phyloP scores from a whole-genome alignment of 345 rosid species.

The Euphorbia tirucalli region DNA sequence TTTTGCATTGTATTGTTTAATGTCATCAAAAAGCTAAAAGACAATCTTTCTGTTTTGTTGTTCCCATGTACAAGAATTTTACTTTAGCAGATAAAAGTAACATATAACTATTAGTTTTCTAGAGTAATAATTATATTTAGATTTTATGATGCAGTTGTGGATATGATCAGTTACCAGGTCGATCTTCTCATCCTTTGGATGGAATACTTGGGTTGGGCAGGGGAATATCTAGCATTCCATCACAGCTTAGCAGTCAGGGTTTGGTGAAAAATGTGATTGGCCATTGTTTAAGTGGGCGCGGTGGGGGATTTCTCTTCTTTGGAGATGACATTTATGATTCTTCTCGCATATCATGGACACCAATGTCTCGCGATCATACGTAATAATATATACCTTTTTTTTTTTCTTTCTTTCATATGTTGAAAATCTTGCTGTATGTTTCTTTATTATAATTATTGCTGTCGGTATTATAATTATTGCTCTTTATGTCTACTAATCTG shows the following conservation, averaged over 20 bases:
- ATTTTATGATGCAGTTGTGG: conserved; percentile 59
- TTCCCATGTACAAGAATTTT: not conserved
- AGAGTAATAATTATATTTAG: not conserved
- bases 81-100: not conserved
- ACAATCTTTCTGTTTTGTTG: too few relatives aligned
- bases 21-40: not conserved
- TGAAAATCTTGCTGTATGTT: conserved; percentile 5
- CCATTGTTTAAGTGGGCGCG: conserved; percentile 76
- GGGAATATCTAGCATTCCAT: conserved; percentile 71
- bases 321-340: conserved; percentile 73
- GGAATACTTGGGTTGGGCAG: conserved; percentile 96
- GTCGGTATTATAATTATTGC: not conserved
- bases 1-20: not conserved
- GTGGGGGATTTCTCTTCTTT: conserved; percentile 88
- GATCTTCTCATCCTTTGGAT: conserved; percentile 71
- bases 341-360: conserved; percentile 64
- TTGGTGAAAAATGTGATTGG: conserved; percentile 69
- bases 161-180: conserved; percentile 71
- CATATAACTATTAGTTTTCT: not conserved
- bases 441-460: not conserved
- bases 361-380: conserved; percentile 65
- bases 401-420: not conserved
- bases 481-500: conserved; percentile 5
- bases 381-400: conserved; percentile 19
- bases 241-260: conserved; percentile 75